Base-by-base conservation (phyloP, 495 filamentous ascomycete species). In the Aspergillus avenaceus region DNA sequence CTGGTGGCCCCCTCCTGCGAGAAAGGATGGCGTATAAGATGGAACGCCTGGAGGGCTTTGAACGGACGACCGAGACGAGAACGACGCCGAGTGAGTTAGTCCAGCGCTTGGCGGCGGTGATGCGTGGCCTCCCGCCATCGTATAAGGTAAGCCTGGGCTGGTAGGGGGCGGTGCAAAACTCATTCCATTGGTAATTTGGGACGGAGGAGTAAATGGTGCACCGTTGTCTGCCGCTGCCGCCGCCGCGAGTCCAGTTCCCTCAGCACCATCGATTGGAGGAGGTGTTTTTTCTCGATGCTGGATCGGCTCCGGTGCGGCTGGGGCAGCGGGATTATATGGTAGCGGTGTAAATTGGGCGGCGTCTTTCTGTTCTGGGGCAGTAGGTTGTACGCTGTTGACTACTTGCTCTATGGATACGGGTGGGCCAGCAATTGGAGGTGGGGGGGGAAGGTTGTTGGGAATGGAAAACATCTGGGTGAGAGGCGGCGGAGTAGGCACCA, bases 271-370 rank as follows among this genome's bases (percentile, higher is more conserved):
- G 12, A 79, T 77, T 25, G 86, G 86, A 6, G 91, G 91, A 8
- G 90, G 90, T 0, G 91, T 96, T 74, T 95, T 93, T 70, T 96
- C 90, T 41, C 91, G 83, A 56, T 91, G 81, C 45, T 83, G 77
- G 56, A 95, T 86, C 12, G 82, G 83, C 61, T 96, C 91, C 3
- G 91, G 87, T 1, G 88, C 88, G 2, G 91, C 74, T 9, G 91
- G 91, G 1, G 91, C 90, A 0, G 91, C 90, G 1, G 91, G 91
- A 65, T 96, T 96, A 57, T 96, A 96, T 2, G 89, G 81, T 45
- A 93, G 79, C n/a, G 89, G 87, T n/a, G 77, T 74, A 44, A 80
- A 83, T 40, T 59, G 73, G 42, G 71, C 71, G 16, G 74, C 66
- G 12, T 78, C 69, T 52, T 70, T 66, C 16, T 57, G 66, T 14